A percentile compares a stretch with the other conserved stretches of the same genome.
Evolutionary conservation across 345 rosid species (phyloP).

Genomic region (Clarkia xantiana): DNA sequence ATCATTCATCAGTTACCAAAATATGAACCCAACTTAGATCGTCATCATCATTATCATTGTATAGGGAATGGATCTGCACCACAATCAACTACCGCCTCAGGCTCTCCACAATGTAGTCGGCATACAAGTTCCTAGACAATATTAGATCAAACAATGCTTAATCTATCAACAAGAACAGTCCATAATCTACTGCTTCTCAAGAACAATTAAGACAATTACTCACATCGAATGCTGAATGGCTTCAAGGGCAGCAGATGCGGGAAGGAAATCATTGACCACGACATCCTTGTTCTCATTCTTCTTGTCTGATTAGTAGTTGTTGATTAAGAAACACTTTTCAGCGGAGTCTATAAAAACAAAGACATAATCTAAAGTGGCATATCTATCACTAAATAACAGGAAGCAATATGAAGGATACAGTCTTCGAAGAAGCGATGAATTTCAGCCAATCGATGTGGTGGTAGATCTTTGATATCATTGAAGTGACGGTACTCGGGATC

Average conservation of each 20-base stretch:
- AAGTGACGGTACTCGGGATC: constrained; percentile 94
- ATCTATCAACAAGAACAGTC: no score
- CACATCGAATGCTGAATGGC: constrained; percentile 91
- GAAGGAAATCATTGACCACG: constrained; percentile 90
- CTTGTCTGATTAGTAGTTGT: constrained; percentile 42
- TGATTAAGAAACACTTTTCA: constrained; percentile 10
- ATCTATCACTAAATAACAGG: background rate
- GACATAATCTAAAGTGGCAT: background rate
- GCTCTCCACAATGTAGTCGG: constrained; percentile 62
- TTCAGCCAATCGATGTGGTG: constrained; percentile 97
- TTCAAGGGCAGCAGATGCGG: constrained; percentile 54
- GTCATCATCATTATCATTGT: no score
- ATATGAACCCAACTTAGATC: no score
- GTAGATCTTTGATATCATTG: constrained; percentile 80
- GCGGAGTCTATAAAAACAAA: no score
- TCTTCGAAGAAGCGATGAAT: constrained; percentile 99
- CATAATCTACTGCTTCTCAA: no score
- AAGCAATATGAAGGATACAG: constrained; percentile 32
- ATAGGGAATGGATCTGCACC: background rate
- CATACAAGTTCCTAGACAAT: constrained; percentile 70
- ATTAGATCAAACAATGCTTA: no score
- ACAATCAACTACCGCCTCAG: constrained; percentile 49
- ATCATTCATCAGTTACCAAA: no score
- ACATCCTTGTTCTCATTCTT: constrained; percentile 99
- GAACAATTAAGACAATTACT: no score